phyloP scores from a whole-genome alignment of 805 yeast species.

The Komagataella kurtzmanii region DNA sequence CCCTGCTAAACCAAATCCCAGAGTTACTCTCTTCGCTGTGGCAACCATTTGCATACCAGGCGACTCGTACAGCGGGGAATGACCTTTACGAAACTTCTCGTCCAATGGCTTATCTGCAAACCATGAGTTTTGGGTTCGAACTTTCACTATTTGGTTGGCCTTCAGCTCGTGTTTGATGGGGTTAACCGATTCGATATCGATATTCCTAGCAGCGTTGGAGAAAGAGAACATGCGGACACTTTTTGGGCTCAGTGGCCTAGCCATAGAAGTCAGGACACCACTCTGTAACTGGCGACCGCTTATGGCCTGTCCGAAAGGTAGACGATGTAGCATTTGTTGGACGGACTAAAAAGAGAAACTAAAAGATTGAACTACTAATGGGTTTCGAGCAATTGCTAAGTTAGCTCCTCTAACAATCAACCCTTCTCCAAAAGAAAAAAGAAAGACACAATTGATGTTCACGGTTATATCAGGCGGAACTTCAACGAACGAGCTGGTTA shows the following conservation, averaged over 20 bases:
- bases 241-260: neutral
- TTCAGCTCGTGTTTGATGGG: slow-evolving; percentile 4
- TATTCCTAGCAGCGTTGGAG: slow-evolving; percentile 4
- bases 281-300: neutral
- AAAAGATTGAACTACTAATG: neutral
- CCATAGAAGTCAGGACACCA: neutral
- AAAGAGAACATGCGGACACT: neutral
- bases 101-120: slow-evolving; percentile 25
- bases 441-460: slow-evolving; percentile 5
- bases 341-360: neutral
- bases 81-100: slow-evolving; percentile 36
- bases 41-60: slow-evolving; percentile 52
- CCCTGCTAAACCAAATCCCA: slow-evolving; percentile 50
- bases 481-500: slow-evolving; percentile 71
- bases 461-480: slow-evolving; percentile 66
- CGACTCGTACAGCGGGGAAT: slow-evolving; percentile 49
- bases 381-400: neutral
- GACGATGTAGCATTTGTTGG: neutral
- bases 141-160: slow-evolving; percentile 6
- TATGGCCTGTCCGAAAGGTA: neutral
- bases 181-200: slow-evolving; percentile 1
- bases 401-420: neutral
- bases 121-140: slow-evolving; percentile 17
- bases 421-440: no score
- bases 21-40: slow-evolving; percentile 43